These are phyloP conservation scores for Alternaria rosae DNA, from an alignment of 2,329 filamentous ascomycete species.

Conservation along the genomic window DNA sequence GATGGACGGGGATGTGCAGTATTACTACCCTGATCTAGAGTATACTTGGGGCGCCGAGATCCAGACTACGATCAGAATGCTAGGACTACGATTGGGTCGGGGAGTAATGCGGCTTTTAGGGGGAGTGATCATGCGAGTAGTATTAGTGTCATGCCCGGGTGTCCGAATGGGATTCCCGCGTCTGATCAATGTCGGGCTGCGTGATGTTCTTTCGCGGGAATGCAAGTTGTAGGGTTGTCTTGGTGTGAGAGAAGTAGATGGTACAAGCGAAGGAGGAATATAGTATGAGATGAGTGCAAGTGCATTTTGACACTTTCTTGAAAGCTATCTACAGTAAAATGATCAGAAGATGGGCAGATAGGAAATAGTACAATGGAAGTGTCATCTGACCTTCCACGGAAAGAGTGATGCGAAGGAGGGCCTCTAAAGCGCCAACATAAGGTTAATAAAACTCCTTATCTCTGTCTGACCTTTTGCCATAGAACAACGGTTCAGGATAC, in stretches of 20 bases:
- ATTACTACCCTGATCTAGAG: background rate
- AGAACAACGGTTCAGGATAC: slow-evolving; percentile 19
- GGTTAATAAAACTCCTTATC: slow-evolving; percentile 25
- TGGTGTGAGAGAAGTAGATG: background rate
- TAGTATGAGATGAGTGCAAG: background rate
- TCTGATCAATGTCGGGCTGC: background rate
- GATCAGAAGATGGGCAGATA: background rate
- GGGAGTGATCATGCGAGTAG: background rate
- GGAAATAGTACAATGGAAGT: background rate
- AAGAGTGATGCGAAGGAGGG: background rate
- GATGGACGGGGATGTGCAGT: background rate
- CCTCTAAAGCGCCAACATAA: slow-evolving; percentile 19
- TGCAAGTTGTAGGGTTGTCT: background rate
- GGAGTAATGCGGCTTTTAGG: background rate
- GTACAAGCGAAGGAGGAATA: background rate
- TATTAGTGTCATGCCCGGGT: background rate
- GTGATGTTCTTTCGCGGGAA: background rate
- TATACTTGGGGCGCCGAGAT: background rate
- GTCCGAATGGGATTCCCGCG: background rate
- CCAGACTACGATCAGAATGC: background rate
- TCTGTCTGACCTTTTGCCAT: slow-evolving; percentile 1
- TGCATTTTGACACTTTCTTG: background rate
- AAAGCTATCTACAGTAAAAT: background rate
- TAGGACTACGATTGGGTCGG: background rate
- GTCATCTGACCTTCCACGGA: background rate